Conservation (phyloP, 163 green algal genomes). For the Scenedesmus sp. region DNA sequence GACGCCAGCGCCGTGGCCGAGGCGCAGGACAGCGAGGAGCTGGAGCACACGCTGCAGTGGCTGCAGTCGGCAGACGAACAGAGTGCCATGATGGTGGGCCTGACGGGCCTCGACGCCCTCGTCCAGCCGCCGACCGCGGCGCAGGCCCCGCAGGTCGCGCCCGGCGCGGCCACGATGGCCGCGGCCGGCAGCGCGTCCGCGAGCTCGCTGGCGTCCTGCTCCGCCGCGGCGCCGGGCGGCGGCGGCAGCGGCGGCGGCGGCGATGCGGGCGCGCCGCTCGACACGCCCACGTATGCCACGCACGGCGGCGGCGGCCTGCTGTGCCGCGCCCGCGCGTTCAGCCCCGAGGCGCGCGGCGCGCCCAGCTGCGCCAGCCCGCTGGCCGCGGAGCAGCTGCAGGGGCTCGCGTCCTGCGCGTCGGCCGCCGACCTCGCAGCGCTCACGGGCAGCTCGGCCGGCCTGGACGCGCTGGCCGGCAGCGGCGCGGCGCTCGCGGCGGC, state of each 20-base stretch:
- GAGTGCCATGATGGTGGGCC: too few species aligned
- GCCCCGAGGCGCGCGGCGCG: neutral
- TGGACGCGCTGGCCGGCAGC: neutral
- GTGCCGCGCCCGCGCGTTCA: neutral
- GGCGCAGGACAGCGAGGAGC: conserved; percentile 24
- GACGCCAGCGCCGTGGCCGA: conserved; percentile 1
- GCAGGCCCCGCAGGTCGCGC: too few species aligned
- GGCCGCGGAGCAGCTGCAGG: neutral
- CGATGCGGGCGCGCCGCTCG: neutral
- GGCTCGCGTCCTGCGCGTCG: neutral
- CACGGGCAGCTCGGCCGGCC: neutral
- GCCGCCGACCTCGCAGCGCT: neutral
- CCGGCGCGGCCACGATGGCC: too few species aligned
- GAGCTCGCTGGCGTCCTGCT: too few species aligned
- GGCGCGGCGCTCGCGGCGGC: neutral
- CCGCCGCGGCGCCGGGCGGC: neutral
- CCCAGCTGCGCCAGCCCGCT: neutral
- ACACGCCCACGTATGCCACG: conserved; percentile 10
- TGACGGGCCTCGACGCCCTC: too few species aligned
- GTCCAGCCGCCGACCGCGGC: too few species aligned
- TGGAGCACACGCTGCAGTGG: conserved; percentile 40
- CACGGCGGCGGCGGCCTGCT: neutral
- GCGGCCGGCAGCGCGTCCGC: too few species aligned
- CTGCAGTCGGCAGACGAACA: conserved; percentile 36
- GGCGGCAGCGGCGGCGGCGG: neutral